Conservation (phyloP, 768 basidiomycete species). For the Termitomyces sp. region DNA sequence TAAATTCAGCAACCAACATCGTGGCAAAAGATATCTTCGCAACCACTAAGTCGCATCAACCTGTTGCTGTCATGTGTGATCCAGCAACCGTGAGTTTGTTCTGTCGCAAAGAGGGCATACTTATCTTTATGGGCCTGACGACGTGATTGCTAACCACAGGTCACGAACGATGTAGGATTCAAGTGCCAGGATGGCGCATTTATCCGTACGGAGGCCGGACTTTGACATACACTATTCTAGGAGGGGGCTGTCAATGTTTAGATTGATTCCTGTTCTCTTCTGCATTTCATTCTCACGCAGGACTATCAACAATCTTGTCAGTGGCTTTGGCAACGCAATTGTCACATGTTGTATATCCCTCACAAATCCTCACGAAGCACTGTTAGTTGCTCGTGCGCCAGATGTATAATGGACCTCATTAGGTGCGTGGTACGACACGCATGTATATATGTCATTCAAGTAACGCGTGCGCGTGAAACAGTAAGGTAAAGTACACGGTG, state of each 20-base stretch:
- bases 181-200: constrained; percentile 46
- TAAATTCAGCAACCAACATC: constrained; percentile 41
- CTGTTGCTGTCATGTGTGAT: constrained; percentile 54
- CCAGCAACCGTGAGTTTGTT: constrained; percentile 36
- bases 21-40: constrained; percentile 46
- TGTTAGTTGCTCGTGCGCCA: not conserved
- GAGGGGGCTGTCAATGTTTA: not conserved
- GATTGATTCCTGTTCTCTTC: not conserved
- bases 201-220: constrained; percentile 33
- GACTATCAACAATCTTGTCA: no score
- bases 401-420: not conserved
- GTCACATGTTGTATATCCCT: not conserved
- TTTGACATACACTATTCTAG: not conserved
- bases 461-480: constrained; percentile 6
- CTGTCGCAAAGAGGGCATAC: not conserved
- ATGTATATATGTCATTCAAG: constrained; percentile 6
- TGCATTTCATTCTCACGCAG: no score
- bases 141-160: constrained; percentile 19
- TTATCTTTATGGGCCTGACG: not conserved
- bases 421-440: not conserved
- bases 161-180: constrained; percentile 46
- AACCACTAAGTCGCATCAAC: constrained; percentile 38
- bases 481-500: constrained; percentile 13
- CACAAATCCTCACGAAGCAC: no score
- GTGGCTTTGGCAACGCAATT: no score